Base-by-base conservation (phyloP, 306 rosid genomes). In the Rubus parviflorus region DNA sequence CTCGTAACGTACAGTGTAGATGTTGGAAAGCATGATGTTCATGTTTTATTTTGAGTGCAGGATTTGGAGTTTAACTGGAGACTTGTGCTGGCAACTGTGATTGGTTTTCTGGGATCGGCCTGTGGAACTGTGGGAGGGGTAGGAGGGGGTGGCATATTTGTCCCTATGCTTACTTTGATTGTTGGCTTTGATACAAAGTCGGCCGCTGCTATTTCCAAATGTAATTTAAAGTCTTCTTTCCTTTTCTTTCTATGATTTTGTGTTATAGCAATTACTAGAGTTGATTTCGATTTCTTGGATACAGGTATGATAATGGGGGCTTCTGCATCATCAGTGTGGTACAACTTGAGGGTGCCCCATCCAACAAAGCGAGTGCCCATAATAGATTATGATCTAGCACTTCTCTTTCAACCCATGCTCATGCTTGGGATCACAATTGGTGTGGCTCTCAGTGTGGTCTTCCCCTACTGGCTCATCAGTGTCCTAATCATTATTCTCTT, bases 291-390 rank as follows among this genome's bases (percentile, higher is more conserved):
- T 48, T 15, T 42, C 16, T 35, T 20, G 11, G 13, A 56, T 85
- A 53, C 49, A 94, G 97, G 98, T 82, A 94, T 94, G 98, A 94
- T 92, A 72, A 94, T 89, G 97, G 98, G 97, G 69, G 97, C 98
- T 38, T 92, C 98, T 2, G 80, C 87, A 56, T 90, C 98, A 47
- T 92, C 98, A 0, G 93, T 94, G 15, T 94, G 97, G 97, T 94
- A 90, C 74, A 94, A 94, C 86, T 76, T 94, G 54, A 89, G 98
- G 82, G 95, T 94, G 73, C 86, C 88, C 0, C 98, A 94, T 86
- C 97, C 98, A 73, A 92, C 95, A 0, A 94, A 85, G 69, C 87
- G 89, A 62, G 98, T 88, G 56, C 97, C 98, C 2, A 92, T 92
- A 42, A 72, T 92, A 63, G 98, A 94, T 80, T 92, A 94, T 61